phyloP scores from a whole-genome alignment of 805 yeast species.

The Metschnikowia orientalis region DNA sequence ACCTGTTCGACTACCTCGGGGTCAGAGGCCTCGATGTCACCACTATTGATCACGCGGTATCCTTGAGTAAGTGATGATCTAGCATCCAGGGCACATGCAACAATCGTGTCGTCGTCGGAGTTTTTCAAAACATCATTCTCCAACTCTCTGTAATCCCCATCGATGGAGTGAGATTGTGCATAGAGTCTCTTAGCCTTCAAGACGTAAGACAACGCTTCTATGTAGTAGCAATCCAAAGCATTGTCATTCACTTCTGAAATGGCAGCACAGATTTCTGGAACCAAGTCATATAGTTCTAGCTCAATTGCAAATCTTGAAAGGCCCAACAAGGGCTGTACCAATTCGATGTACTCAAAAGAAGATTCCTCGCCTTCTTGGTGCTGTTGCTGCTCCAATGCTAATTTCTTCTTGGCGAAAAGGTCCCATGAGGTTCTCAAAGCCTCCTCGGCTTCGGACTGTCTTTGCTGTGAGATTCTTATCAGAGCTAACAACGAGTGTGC shows the following conservation, averaged over 20 bases:
- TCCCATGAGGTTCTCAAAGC: constrained; percentile 72
- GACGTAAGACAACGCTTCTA: constrained; percentile 73
- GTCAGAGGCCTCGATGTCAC: constrained; percentile 44
- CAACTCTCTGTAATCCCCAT: constrained; percentile 40
- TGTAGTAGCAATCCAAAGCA: constrained; percentile 73
- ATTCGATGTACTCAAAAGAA: constrained; percentile 50
- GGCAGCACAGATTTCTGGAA: constrained; percentile 58
- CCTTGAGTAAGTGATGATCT: constrained; percentile 42
- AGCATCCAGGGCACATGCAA: constrained; percentile 34
- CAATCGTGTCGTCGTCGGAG: constrained; percentile 26
- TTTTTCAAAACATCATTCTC: constrained; percentile 20
- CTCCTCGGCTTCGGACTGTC: constrained; percentile 62
- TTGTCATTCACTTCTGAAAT: constrained; percentile 80
- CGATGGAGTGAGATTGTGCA: constrained; percentile 25
- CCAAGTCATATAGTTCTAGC: constrained; percentile 63
- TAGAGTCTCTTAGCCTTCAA: constrained; percentile 34
- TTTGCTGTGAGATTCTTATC: constrained; percentile 83
- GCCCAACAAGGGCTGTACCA: constrained; percentile 69
- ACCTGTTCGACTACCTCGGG: constrained; percentile 58
- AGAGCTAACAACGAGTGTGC: constrained; percentile 80
- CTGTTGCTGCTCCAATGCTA: constrained; percentile 41
- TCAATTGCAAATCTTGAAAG: constrained; percentile 76
- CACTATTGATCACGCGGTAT: constrained; percentile 38
- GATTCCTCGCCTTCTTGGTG: constrained; percentile 32
- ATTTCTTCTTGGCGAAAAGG: constrained; percentile 52